Evolutionary conservation across 1,284 basidiomycete species (phyloP).

Genomic region (Apiotrichum brassicae): DNA sequence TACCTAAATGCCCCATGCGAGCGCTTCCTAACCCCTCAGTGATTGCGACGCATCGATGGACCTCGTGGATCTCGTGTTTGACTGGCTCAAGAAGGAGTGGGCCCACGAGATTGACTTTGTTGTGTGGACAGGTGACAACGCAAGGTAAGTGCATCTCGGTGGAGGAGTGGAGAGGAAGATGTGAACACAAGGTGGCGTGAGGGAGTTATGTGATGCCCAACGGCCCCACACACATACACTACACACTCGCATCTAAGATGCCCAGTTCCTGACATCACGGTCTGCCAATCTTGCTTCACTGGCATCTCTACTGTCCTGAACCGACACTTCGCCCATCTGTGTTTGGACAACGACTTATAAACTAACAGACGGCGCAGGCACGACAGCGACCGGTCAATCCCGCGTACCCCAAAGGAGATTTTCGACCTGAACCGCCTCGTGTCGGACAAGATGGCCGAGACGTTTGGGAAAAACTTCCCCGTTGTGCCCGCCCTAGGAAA

Average conservation of each 20-base stretch:
- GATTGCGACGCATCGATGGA: conserved; percentile 78
- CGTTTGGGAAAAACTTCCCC: conserved; percentile 67
- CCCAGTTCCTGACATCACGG: too few relatives aligned
- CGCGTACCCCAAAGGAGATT: conserved; percentile 76
- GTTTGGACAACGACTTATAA: not conserved
- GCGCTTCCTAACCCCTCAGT: too few relatives aligned
- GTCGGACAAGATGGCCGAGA: conserved; percentile 61
- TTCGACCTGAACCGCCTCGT: conserved; percentile 66
- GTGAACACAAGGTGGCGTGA: too few relatives aligned
- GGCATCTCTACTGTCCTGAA: too few relatives aligned
- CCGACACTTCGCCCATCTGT: too few relatives aligned
- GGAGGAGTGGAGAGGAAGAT: too few relatives aligned
- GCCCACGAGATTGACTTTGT: conserved; percentile 81
- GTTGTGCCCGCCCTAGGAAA: conserved; percentile 84
- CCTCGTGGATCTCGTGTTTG: conserved; percentile 72
- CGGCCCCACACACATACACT: too few relatives aligned
- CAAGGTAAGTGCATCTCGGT: conserved; percentile 54
- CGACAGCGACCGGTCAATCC: conserved; percentile 74
- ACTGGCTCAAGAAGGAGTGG: conserved; percentile 75
- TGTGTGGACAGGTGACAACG: conserved; percentile 88
- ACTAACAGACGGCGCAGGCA: conserved; percentile 54
- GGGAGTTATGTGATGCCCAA: too few relatives aligned
- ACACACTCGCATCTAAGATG: too few relatives aligned
- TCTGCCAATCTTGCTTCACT: too few relatives aligned
- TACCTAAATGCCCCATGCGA: too few relatives aligned